Evolutionary conservation across 805 yeast genomes (phyloP), one percentile per base, ranked within the genome.

Genomic region (Spathaspora gorwiae): DNA sequence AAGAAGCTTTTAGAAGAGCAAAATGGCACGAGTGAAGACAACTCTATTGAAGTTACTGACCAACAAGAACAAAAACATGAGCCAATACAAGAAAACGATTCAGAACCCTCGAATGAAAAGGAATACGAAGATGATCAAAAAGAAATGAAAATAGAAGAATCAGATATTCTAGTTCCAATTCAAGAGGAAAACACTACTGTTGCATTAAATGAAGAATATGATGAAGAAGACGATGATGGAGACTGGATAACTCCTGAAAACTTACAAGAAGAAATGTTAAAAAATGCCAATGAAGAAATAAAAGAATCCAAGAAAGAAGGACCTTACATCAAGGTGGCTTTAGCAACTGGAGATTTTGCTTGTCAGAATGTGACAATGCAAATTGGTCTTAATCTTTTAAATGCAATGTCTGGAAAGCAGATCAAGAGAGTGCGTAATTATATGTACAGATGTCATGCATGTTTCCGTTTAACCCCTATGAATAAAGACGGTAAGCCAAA

Each of bases 391-490:
- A 85, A 87, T 53, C 72, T 92, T 54, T 84, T 94, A 81, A 90
- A 90, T 64, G 73, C 87, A 24, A 76, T 80, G 69, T 80, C 90
- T 1, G 99, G 99, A 15, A 71, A 83, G 51, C 89, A 84, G 56
- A 90, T 94, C 65, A 84, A 80, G 53, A 80, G 87, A 61, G 85
- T 94, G 31, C 78, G 95, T 62, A 88, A 85, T 69, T 90, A 88
- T 63, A 92, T 92, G 97, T 77, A 87, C 59, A 76, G 99, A 66
- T 94, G 99, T 65, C 97, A 94, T 64, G 99, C 97, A 0, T 94
- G 99, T 69, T 94, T 94, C 79, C 73, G 78, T 47, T 72, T 94
- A 61, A 70, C 83, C 11, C 90, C 96, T 7, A 74, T 88, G 45
- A 87, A 92, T 26, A 85, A 83, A 56, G 76, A 79, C 51, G 90